Base-by-base conservation (phyloP, 352 stramenopile genomes). In the Globisporangium cederbergense region DNA sequence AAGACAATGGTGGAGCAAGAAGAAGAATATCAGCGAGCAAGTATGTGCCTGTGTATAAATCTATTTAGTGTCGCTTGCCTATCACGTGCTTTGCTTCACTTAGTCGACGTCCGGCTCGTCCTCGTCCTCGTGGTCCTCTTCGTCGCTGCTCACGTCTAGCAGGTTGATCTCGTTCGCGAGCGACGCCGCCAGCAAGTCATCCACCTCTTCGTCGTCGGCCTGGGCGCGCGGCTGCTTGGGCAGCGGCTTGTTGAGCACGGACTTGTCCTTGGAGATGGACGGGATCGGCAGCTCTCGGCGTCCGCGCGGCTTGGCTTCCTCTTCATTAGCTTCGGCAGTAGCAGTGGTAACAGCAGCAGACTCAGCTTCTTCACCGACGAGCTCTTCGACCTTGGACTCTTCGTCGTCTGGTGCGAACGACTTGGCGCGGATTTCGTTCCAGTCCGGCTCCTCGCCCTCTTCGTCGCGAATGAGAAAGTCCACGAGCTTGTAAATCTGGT, bases 401-500 rank as follows among this genome's bases (percentile, higher is more conserved):
- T 75, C 58, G 20, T 76, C 65, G 2, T 90, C 81, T 56, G 73
- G 68, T 32, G 77, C 75, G 45, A 91, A 84, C 8, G 83, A 81
- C 65, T 93, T 81, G 14, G 82, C 28, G 58, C 84, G 83, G 7
- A 95, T 71, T 11, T 86, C 80, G 57, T 93, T 72, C 86, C 84
- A 95, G 62, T 95, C 86, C 22, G 86, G 86, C 56, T 93, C 86
- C 43, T 93, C 86, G 7, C 86, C 86, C 46, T 93, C 86, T 79
- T 95, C 86, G 36, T 95, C 86, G 52, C 86, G 86, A 60, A 95
- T 95, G 36, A 95, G 58, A 49, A 95, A 93, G 60, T 93, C 86
- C 11, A 95, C 86, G 38, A 95, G 81, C 66, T 95, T 95, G 78
- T 95, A 95, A 54, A 95, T 93, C 60, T 93, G 83, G 56, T 95